Conservation (phyloP, 2,329 filamentous ascomycete genomes). For the Penicillium paneum region DNA sequence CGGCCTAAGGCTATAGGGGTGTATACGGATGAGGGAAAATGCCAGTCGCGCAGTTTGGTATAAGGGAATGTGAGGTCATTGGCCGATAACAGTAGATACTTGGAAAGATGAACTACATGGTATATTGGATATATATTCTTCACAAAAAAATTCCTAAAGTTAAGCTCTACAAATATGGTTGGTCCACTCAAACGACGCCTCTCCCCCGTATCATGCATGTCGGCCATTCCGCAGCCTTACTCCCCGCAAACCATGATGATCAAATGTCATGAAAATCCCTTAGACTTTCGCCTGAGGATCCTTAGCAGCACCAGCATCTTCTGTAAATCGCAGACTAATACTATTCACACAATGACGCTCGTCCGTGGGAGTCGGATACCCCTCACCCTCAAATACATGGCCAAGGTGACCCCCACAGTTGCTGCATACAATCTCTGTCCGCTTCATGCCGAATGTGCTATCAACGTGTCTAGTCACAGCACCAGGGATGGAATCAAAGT, state of each 20-base stretch:
- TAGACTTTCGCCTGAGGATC: slow-evolving; percentile 31
- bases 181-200: slow-evolving; percentile 6
- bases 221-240: slow-evolving; percentile 3
- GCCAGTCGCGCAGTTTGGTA: slow-evolving; percentile 24
- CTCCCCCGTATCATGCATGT: slow-evolving; percentile 3
- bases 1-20: slow-evolving; percentile 26
- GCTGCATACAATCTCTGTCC: slow-evolving; percentile 90
- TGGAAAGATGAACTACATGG: background rate
- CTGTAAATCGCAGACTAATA: slow-evolving; percentile 77
- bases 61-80: slow-evolving; percentile 2
- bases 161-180: background rate
- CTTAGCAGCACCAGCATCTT: slow-evolving; percentile 52
- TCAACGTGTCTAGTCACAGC: slow-evolving; percentile 83
- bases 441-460: slow-evolving; percentile 70
- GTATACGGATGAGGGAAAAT: slow-evolving; percentile 20
- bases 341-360: slow-evolving; percentile 98
- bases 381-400: slow-evolving; percentile 89
- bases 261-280: background rate
- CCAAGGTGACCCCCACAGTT: slow-evolving; percentile 92
- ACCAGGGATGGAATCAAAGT: slow-evolving; percentile 91
- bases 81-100: background rate
- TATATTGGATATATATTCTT: background rate
- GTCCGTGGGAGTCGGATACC: slow-evolving; percentile 79
- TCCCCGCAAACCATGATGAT: slow-evolving; percentile 1
- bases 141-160: background rate